Evolutionary conservation across 2,329 filamentous ascomycete genomes (phyloP), one percentile per base, ranked within the genome.

Genomic region (Ophiosphaerella korrae): DNA sequence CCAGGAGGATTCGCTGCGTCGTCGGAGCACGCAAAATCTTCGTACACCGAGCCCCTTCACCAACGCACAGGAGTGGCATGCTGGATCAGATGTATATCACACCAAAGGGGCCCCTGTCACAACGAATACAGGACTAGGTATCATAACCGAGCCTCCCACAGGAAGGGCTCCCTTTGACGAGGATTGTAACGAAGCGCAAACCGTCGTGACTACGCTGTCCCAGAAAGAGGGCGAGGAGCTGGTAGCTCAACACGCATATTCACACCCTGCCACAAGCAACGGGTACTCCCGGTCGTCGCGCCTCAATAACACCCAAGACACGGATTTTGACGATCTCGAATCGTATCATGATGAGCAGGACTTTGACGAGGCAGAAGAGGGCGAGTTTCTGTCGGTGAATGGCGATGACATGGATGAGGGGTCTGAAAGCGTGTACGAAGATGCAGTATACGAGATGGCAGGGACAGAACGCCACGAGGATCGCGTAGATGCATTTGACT

Each of bases 401-500:
- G 58, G 67, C 55, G 61, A 67, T 2, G 63, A 70, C 0, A 12
- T 42, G 3, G 65, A 67, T 8, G 41, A 35, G 11, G 60, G 45
- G 26, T 60, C 53, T 9, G 62, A 67, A 13, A 78, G 74, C 49
- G 67, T 78, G 13, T 80, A 78, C 53, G 75, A 78, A 59, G 77
- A 80, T 50, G 75, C 76, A n/a, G 69, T 66, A 7, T 73, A 73
- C 55, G 62, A 75, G 43, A 69, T 69, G 63, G 62, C 70, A 3
- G 58, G 62, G 23, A 64, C 68, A 5, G 73, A 69, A 46, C 90
- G 91, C 0, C 93, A 97, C 66, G 93, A 97, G 75, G 92, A 97
- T 71, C 88, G 93, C 16, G 87, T 92, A 60, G 93, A 97, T 72
- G 92, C 92, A 1, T 97, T 97, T 66, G 93, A 97, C 71, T 97